A percentile compares a stretch with the other conserved stretches of the same genome.
Evolutionary conservation across 164 flowering plant genomes (phyloP).

Genomic region (Hamamelis virginiana): DNA sequence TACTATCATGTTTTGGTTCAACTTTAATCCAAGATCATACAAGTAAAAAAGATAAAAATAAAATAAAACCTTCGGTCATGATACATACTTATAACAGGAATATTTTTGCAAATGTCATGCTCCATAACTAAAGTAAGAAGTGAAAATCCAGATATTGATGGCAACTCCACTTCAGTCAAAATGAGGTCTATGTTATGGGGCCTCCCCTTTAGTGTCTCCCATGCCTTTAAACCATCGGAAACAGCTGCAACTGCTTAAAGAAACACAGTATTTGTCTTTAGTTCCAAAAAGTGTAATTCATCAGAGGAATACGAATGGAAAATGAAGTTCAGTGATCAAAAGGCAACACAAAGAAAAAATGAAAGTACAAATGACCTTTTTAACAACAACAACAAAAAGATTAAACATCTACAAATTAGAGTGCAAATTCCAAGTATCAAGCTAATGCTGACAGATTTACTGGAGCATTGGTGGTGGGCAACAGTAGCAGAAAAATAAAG

Average conservation of each 20-base stretch:
- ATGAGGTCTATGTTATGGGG: conserved; percentile 57
- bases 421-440: too few relatives aligned
- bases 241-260: conserved; percentile 59
- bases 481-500: too few relatives aligned
- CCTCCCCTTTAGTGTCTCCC: conserved; percentile 63
- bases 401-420: too few relatives aligned
- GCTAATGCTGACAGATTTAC: too few relatives aligned
- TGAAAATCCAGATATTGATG: conserved; percentile 69
- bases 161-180: conserved; percentile 73
- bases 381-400: too few relatives aligned
- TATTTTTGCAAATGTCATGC: conserved; percentile 64
- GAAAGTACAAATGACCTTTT: too few relatives aligned
- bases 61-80: not conserved
- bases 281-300: not conserved
- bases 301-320: too few relatives aligned
- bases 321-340: too few relatives aligned
- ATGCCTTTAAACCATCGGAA: conserved; percentile 77
- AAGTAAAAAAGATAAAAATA: not conserved
- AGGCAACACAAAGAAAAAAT: too few relatives aligned
- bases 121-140: conserved; percentile 69
- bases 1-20: not conserved
- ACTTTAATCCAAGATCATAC: not conserved
- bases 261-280: not conserved
- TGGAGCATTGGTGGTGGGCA: too few relatives aligned
- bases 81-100: conserved; percentile 80